Evolutionary conservation across 73 alveolate species (phyloP).

Genomic region (Breviolum minutum): DNA sequence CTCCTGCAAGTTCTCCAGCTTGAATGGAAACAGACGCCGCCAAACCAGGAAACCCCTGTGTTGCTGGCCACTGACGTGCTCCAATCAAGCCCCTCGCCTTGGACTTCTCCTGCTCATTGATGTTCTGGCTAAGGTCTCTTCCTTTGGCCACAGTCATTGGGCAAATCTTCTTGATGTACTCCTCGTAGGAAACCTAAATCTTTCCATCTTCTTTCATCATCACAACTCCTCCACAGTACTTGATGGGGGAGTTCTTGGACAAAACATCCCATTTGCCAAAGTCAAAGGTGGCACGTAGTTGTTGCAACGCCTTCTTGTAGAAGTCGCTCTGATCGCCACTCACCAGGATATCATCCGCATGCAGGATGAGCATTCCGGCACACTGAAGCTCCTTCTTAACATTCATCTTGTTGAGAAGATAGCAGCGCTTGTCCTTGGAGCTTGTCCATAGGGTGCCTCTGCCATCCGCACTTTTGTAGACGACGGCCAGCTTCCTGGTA

Average conservation of each 20-base stretch:
- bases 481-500: neutral
- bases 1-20: neutral
- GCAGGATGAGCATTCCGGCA: neutral
- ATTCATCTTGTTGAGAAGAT: neutral
- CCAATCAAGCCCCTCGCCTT: conserved; percentile 15
- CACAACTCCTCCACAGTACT: conserved; percentile 23
- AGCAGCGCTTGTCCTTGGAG: conserved; percentile 16
- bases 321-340: neutral
- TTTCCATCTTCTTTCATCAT: neutral
- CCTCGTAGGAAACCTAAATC: neutral
- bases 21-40: neutral
- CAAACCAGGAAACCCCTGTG: neutral
- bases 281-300: neutral
- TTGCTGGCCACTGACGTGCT: conserved; percentile 25
- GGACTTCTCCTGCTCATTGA: neutral
- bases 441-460: neutral
- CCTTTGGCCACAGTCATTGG: neutral
- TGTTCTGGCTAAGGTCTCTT: neutral
- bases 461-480: neutral
- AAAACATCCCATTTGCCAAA: conserved; percentile 9
- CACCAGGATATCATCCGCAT: neutral
- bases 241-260: neutral
- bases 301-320: neutral
- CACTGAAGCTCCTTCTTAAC: neutral
- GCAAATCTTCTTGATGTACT: neutral